These are phyloP conservation scores for Radiomyces spectabilis DNA, from an alignment of 192 early-diverging fungal genomes.

Conservation along the genomic window DNA sequence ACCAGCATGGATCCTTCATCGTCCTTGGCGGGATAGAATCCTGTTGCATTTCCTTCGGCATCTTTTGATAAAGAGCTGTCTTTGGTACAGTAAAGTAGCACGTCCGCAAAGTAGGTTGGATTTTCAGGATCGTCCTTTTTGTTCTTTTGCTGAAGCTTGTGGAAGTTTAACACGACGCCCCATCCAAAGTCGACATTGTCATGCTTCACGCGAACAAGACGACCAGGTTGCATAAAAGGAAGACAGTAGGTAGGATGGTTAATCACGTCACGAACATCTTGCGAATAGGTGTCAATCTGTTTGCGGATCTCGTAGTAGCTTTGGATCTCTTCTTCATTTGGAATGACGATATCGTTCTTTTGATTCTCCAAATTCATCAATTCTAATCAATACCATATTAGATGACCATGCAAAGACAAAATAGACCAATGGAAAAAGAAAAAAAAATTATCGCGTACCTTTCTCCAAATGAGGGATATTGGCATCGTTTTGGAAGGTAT, in stretches of 20 bases:
- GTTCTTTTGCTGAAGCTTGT: slow-evolving; percentile 39
- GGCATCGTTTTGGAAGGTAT: slow-evolving; percentile 85
- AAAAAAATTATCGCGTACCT: slow-evolving; percentile 26
- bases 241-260: slow-evolving; percentile 77
- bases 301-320: slow-evolving; percentile 70
- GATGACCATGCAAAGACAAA: neutral
- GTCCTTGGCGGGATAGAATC: slow-evolving; percentile 46
- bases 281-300: slow-evolving; percentile 55
- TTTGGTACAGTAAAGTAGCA: slow-evolving; percentile 71
- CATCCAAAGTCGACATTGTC: slow-evolving; percentile 82
- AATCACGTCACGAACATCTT: slow-evolving; percentile 68
- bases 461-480: slow-evolving; percentile 70
- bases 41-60: slow-evolving; percentile 33
- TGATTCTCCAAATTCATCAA: slow-evolving; percentile 46
- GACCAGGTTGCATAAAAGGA: slow-evolving; percentile 81
- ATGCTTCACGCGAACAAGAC: slow-evolving; percentile 58
- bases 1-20: slow-evolving; percentile 40
- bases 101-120: slow-evolving; percentile 76
- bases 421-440: neutral
- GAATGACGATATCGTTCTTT: slow-evolving; percentile 46
- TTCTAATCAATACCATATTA: too few relatives aligned
- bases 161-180: slow-evolving; percentile 78
- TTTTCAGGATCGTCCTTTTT: slow-evolving; percentile 19
- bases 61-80: slow-evolving; percentile 47
- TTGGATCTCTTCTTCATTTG: slow-evolving; percentile 60